A percentile compares a stretch with the other conserved stretches of the same genome.
Conservation (phyloP, 202 grass and related monocot genomes). For the Panicum virgatum region DNA sequence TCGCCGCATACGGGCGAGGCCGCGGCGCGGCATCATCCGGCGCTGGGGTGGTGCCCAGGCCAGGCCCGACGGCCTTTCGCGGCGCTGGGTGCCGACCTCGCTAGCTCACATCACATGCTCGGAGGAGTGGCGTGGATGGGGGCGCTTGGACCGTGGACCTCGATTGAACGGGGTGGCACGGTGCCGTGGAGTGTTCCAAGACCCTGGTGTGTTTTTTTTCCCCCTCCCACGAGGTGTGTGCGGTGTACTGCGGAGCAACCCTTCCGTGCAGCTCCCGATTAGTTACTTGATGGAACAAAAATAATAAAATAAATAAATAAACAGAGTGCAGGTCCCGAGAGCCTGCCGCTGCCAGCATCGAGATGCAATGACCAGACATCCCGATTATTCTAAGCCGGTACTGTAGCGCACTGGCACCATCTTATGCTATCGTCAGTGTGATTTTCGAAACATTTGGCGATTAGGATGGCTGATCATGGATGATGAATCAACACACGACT, state of each 20-base stretch:
- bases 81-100: conserved; percentile 50
- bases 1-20: conserved; percentile 17
- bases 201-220: conserved; percentile 28
- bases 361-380: conserved; percentile 37
- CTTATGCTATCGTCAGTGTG: too few relatives aligned
- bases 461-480: too few relatives aligned
- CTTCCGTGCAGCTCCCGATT: conserved; percentile 6
- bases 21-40: not conserved
- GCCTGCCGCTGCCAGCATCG: conserved; percentile 13
- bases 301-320: too few relatives aligned
- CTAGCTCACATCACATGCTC: not conserved
- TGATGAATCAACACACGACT: too few relatives aligned
- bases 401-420: too few relatives aligned
- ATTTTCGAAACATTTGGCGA: too few relatives aligned
- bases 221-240: conserved; percentile 12
- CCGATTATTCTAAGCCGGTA: too few relatives aligned
- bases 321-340: not conserved
- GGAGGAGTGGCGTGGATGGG: conserved; percentile 10
- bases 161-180: not conserved
- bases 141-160: not conserved
- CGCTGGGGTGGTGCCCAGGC: too few relatives aligned
- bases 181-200: not conserved
- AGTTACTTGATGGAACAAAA: conserved; percentile 7
- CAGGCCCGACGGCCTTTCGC: too few relatives aligned
- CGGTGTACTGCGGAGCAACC: too few relatives aligned